These are phyloP conservation scores for Aeschynomene evenia DNA, from an alignment of 306 rosid species.

Conservation along the genomic window DNA sequence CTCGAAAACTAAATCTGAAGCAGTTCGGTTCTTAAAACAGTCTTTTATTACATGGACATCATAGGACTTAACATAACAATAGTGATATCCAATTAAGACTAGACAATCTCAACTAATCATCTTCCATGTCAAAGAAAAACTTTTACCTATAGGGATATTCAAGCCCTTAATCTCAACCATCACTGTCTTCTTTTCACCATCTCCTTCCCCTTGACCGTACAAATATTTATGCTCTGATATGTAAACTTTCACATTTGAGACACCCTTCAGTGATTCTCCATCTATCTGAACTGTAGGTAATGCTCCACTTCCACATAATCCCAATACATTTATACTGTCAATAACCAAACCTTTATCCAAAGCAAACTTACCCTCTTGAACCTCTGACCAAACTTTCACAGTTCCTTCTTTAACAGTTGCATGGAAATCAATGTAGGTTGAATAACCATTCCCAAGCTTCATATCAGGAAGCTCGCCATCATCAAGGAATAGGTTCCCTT, in stretches of 20 bases:
- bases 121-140: conserved; percentile 66
- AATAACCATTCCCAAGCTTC: conserved; percentile 65
- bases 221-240: conserved; percentile 40
- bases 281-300: conserved; percentile 46
- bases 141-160: conserved; percentile 65
- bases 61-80: not conserved
- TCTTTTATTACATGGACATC: not conserved
- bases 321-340: conserved; percentile 68
- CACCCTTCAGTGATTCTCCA: conserved; percentile 36
- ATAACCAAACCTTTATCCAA: conserved; percentile 63
- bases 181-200: conserved; percentile 37
- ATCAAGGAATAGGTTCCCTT: conserved; percentile 75
- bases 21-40: not conserved
- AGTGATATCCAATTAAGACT: not conserved
- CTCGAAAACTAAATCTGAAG: not conserved
- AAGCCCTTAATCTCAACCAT: conserved; percentile 65
- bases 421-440: conserved; percentile 65
- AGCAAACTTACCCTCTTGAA: conserved; percentile 76
- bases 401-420: conserved; percentile 53
- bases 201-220: conserved; percentile 35
- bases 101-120: conserved; percentile 35
- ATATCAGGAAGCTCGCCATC: conserved; percentile 80
- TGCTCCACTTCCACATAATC: conserved; percentile 53
- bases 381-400: conserved; percentile 79
- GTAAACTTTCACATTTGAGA: conserved; percentile 43